Percentiles rank a stretch among this genome's conserved stretches.
Conservation (phyloP, 257 asterid genomes). For the Capsicum rhomboideum region DNA sequence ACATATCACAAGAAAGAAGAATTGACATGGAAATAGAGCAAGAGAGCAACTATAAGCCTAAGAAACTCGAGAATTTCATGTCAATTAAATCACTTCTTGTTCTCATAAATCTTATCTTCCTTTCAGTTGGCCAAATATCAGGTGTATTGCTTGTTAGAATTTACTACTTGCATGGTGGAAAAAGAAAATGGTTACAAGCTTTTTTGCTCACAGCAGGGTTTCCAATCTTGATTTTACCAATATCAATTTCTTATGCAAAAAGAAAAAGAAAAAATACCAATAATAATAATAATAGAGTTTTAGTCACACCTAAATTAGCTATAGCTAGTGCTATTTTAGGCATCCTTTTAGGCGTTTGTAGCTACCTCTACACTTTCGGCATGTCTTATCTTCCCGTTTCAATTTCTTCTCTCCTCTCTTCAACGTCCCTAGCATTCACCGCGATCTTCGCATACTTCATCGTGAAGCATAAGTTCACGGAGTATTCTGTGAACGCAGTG, state of each 20-base stretch:
- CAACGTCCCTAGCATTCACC: constrained; percentile 21
- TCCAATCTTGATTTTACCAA: constrained; percentile 23
- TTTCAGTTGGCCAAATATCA: constrained; percentile 19
- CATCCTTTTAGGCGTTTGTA: constrained; percentile 11
- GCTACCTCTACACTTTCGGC: constrained; percentile 27
- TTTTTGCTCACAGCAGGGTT: constrained; percentile 26
- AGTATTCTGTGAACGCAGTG: constrained; percentile 16
- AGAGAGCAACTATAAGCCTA: background rate
- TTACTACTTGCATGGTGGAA: constrained; percentile 25
- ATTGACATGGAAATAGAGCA: background rate
- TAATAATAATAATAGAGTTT: background rate
- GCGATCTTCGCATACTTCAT: constrained; percentile 16
- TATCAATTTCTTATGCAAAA: constrained; percentile 1
- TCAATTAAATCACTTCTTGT: constrained; percentile 14
- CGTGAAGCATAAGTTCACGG: constrained; percentile 22
- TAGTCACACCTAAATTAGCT: constrained; percentile 10
- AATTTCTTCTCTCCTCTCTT: constrained; percentile 18
- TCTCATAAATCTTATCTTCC: constrained; percentile 8
- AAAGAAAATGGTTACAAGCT: constrained; percentile 22
- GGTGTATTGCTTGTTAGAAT: constrained; percentile 22
- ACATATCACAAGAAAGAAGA: background rate
- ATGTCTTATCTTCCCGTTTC: constrained; percentile 21
- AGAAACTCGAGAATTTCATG: background rate
- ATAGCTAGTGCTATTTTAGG: constrained; percentile 13
- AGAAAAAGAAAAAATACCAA: background rate